phyloP scores from a whole-genome alignment of 2,329 filamentous ascomycete species.

The Lasiodiplodia citricola region DNA sequence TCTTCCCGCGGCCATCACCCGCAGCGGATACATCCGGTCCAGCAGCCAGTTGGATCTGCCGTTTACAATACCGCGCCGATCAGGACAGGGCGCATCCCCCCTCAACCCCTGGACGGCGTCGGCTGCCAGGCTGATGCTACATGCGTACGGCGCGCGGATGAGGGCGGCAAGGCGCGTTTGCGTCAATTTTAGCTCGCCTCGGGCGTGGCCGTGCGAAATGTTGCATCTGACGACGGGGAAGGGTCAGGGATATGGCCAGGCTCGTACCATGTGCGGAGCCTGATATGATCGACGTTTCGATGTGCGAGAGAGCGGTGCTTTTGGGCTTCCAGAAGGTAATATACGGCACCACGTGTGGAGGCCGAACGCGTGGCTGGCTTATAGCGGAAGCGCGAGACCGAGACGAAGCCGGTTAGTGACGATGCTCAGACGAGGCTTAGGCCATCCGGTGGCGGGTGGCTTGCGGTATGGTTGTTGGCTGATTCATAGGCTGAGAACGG shows the following conservation, averaged over 20 bases:
- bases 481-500: neutral
- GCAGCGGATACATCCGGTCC: conserved; percentile 18
- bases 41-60: conserved; percentile 17
- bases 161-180: conserved; percentile 12
- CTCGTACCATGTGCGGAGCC: conserved; percentile 1
- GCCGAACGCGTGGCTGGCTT: neutral
- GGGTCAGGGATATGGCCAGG: conserved; percentile 8
- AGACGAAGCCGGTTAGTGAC: conserved; percentile 21
- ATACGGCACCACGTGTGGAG: neutral
- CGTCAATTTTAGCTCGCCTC: conserved; percentile 15
- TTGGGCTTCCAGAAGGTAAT: conserved; percentile 1
- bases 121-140: neutral
- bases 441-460: neutral
- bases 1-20: conserved; percentile 13
- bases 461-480: neutral
- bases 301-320: neutral
- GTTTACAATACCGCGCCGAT: conserved; percentile 16
- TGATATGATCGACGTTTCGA: conserved; percentile 7
- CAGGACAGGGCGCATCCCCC: conserved; percentile 5
- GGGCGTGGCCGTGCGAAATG: conserved; percentile 6
- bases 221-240: conserved; percentile 20
- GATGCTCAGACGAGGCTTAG: neutral
- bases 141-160: neutral
- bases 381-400: conserved; percentile 18
- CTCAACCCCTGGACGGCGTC: neutral